Evolutionary conservation across 352 stramenopile genomes (phyloP).

Genomic region (Pythium periplocum): DNA sequence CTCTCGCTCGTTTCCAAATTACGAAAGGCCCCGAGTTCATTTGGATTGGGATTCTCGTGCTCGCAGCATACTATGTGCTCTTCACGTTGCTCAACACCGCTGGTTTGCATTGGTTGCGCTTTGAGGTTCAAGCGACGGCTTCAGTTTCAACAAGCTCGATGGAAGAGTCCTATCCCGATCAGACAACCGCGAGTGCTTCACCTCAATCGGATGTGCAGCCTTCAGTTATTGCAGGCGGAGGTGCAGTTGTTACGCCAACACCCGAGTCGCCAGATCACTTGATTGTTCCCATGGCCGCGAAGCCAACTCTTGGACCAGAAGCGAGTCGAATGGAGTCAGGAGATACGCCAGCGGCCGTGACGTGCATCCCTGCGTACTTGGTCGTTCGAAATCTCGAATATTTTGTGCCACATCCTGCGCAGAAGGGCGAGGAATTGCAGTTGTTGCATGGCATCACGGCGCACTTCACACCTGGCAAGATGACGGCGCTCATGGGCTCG

Average conservation of each 20-base stretch:
- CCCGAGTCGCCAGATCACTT: no score
- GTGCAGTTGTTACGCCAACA: no score
- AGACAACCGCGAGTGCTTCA: no score
- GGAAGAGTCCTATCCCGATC: conserved; percentile 11
- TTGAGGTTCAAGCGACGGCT: conserved; percentile 16
- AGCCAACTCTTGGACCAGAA: no score
- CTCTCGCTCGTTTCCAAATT: conserved; percentile 20
- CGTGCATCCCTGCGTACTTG: conserved; percentile 14
- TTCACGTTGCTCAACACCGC: conserved; percentile 25
- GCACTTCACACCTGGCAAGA: conserved; percentile 20
- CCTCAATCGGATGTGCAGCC: no score
- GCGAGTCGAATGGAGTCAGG: no score
- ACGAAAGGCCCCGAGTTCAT: conserved; percentile 21
- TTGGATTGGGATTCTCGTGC: conserved; percentile 25
- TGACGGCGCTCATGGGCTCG: conserved; percentile 44
- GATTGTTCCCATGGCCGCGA: no score
- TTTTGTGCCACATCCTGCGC: conserved; percentile 13
- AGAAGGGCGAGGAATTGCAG: conserved; percentile 7
- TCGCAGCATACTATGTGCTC: conserved; percentile 26
- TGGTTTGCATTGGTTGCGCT: conserved; percentile 23
- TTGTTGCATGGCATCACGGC: conserved; percentile 29
- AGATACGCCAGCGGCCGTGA: not conserved
- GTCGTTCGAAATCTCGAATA: conserved; percentile 18
- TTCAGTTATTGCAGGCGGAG: no score
- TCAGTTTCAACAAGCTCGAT: not conserved